phyloP scores from a whole-genome alignment of 1,284 basidiomycete genomes.

The Sporisorium sorghi region DNA sequence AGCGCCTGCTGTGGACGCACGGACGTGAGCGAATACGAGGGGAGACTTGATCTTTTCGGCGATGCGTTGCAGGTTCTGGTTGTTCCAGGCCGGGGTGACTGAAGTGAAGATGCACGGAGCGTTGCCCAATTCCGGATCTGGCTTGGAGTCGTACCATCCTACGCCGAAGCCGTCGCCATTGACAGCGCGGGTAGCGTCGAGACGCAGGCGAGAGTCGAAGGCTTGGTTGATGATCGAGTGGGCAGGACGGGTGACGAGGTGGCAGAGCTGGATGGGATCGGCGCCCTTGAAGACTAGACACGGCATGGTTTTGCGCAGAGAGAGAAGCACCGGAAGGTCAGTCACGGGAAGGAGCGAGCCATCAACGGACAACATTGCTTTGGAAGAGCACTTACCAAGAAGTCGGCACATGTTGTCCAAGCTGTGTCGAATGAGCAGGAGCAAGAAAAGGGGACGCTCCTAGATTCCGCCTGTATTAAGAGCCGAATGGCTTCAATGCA shows the following conservation, averaged over 20 bases:
- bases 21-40: constrained; percentile 64
- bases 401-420: constrained; percentile 39
- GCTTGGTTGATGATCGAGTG: constrained; percentile 80
- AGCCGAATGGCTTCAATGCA: background rate
- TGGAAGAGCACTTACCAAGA: constrained; percentile 34
- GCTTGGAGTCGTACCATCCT: constrained; percentile 74
- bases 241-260: constrained; percentile 88
- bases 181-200: constrained; percentile 70
- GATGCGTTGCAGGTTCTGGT: constrained; percentile 62
- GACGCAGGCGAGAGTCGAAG: constrained; percentile 62
- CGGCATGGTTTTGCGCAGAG: constrained; percentile 14
- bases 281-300: constrained; percentile 63
- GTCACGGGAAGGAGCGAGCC: background rate
- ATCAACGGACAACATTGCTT: background rate
- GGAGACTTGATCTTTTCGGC: constrained; percentile 67
- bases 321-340: background rate
- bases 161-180: constrained; percentile 94
- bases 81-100: constrained; percentile 76
- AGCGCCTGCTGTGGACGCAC: constrained; percentile 62
- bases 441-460: background rate
- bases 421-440: background rate
- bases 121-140: constrained; percentile 48
- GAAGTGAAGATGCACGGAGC: constrained; percentile 93
- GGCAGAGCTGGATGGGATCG: constrained; percentile 54
- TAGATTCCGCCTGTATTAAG: background rate